Conservation (phyloP, 495 filamentous ascomycete genomes). For the Wilcoxina mikolae region DNA sequence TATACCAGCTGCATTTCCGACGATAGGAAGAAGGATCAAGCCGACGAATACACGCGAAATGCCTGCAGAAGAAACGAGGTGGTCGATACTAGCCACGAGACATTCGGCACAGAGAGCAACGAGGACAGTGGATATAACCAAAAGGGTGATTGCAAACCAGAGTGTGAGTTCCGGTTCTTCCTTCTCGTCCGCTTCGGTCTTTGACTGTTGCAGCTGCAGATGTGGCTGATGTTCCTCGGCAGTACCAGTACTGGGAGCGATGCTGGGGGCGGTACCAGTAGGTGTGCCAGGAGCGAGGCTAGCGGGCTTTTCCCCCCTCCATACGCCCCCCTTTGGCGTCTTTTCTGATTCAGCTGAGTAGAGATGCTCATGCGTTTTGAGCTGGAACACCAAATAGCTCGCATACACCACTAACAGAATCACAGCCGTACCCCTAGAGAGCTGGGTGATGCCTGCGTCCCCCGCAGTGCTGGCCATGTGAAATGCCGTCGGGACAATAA, state of each 20-base stretch:
- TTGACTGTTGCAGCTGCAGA: not conserved
- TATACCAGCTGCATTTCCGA: constrained; percentile 76
- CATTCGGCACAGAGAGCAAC: constrained; percentile 83
- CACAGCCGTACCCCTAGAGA: constrained; percentile 57
- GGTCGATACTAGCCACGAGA: constrained; percentile 67
- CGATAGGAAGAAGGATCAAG: constrained; percentile 74
- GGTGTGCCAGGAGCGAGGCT: constrained; percentile 15
- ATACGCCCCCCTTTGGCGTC: constrained; percentile 35
- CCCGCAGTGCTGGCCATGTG: constrained; percentile 34
- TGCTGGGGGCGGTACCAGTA: not conserved
- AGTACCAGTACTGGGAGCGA: not conserved
- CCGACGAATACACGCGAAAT: constrained; percentile 68
- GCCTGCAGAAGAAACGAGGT: constrained; percentile 41
- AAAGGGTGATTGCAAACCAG: constrained; percentile 51
- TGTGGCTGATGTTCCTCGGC: not conserved
- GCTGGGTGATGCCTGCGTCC: constrained; percentile 35
- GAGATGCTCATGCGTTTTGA: constrained; percentile 58
- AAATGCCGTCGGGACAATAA: constrained; percentile 87
- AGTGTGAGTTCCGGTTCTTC: constrained; percentile 62
- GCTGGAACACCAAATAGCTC: constrained; percentile 67
- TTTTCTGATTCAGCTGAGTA: constrained; percentile 65
- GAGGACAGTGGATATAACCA: constrained; percentile 56
- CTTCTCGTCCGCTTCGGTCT: constrained; percentile 30
- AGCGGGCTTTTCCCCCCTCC: constrained; percentile 23
- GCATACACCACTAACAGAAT: constrained; percentile 65